Conservation (phyloP, 495 filamentous ascomycete genomes). For the Lasiosphaeria miniovina region DNA sequence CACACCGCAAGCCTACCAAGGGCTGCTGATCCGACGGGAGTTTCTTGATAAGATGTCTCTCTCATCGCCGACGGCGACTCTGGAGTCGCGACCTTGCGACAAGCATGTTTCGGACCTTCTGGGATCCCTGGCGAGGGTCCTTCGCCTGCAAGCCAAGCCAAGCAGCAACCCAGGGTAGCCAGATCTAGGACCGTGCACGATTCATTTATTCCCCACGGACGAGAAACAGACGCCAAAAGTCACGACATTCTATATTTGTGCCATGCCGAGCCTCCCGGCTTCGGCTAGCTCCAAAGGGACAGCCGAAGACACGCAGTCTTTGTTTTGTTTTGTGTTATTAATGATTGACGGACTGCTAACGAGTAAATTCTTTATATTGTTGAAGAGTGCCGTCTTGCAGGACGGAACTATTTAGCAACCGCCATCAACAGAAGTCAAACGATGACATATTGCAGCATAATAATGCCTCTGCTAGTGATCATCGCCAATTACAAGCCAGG, state of each 20-base stretch:
- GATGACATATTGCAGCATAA: slow-evolving; percentile 3
- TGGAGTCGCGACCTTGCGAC: not conserved
- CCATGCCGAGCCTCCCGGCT: not conserved
- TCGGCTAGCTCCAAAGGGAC: not conserved
- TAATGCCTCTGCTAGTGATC: not conserved
- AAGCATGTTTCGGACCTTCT: not conserved
- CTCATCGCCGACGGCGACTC: not conserved
- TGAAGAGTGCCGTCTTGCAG: not conserved
- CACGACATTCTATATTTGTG: slow-evolving; percentile 1
- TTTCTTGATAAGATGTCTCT: not conserved
- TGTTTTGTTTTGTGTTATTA: not conserved
- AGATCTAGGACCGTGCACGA: slow-evolving; percentile 9
- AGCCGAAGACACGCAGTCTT: not conserved
- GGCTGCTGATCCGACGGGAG: not conserved
- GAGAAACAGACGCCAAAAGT: not conserved
- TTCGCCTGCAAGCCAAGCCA: slow-evolving; percentile 15
- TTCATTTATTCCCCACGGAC: slow-evolving; percentile 4
- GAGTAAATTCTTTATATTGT: not conserved
- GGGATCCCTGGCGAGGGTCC: not conserved
- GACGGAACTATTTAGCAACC: slow-evolving; percentile 1
- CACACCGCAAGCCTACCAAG: not conserved
- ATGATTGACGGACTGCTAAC: not conserved
- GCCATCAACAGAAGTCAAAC: not conserved
- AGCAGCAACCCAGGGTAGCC: not conserved
- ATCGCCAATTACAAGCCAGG: not conserved